Conservation (phyloP, 495 filamentous ascomycete species). For the Evernia prunastri region DNA sequence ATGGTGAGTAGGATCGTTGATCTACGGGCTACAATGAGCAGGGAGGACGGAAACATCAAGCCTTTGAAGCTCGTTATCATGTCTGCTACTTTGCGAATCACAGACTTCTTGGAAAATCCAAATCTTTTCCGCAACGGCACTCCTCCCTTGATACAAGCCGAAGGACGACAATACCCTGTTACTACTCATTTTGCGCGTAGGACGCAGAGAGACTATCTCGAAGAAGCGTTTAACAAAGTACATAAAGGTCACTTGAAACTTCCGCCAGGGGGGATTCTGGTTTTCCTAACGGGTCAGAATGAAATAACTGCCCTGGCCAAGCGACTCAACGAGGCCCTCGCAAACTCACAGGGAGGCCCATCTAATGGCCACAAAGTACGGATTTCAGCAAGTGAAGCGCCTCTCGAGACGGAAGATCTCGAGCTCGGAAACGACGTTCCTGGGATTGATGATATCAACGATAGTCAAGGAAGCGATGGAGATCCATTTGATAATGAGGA, state of each 20-base stretch:
- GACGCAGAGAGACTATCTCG: slow-evolving; percentile 81
- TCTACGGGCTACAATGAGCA: slow-evolving; percentile 57
- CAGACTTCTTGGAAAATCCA: slow-evolving; percentile 81
- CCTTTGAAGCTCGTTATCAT: slow-evolving; percentile 95
- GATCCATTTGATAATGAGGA: slow-evolving; percentile 46
- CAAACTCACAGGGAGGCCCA: slow-evolving; percentile 47
- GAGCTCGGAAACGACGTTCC: slow-evolving; percentile 61
- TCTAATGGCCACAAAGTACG: slow-evolving; percentile 56
- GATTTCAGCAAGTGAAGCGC: slow-evolving; percentile 69
- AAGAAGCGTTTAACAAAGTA: slow-evolving; percentile 83
- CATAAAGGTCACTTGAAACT: slow-evolving; percentile 84
- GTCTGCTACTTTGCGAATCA: slow-evolving; percentile 88
- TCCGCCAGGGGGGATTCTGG: slow-evolving; percentile 85
- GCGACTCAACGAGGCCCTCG: slow-evolving; percentile 66
- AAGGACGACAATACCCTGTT: slow-evolving; percentile 90
- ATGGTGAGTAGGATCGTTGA: slow-evolving; percentile 92
- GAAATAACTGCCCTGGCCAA: slow-evolving; percentile 79
- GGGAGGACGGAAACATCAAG: slow-evolving; percentile 55
- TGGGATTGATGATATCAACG: slow-evolving; percentile 36
- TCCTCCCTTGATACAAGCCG: slow-evolving; percentile 80
- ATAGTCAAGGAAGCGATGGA: slow-evolving; percentile 38
- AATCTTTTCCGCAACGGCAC: slow-evolving; percentile 66
- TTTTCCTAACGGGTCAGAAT: slow-evolving; percentile 91
- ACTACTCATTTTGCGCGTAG: slow-evolving; percentile 80
- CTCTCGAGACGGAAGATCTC: slow-evolving; percentile 79